phyloP scores from a whole-genome alignment of 2,329 filamentous ascomycete species.

The Coniochaeta hoffmannii region DNA sequence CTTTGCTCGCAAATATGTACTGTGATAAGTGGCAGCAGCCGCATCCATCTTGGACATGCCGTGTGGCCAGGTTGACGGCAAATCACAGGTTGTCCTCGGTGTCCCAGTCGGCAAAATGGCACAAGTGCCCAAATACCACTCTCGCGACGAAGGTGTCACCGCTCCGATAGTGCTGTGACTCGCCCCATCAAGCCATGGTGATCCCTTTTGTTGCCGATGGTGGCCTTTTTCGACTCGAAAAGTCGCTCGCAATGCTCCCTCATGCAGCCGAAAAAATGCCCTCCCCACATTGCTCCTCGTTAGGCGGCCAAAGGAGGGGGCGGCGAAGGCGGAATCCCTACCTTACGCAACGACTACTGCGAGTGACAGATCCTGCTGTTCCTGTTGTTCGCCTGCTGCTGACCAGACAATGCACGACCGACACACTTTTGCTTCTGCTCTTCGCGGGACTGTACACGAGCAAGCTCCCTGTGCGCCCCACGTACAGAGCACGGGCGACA shows the following conservation, averaged over 20 bases:
- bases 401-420: slow-evolving; percentile 37
- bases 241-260: background rate
- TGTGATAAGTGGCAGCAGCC: too few relatives aligned
- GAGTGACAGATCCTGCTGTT: slow-evolving; percentile 22
- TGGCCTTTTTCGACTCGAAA: background rate
- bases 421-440: too few relatives aligned
- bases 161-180: slow-evolving; percentile 59
- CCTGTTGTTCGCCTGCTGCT: slow-evolving; percentile 23
- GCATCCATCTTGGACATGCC: slow-evolving; percentile 62
- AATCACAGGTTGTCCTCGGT: slow-evolving; percentile 40
- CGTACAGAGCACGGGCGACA: slow-evolving; percentile 32
- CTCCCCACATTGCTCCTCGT: background rate
- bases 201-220: background rate
- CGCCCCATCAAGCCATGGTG: background rate
- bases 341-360: slow-evolving; percentile 55
- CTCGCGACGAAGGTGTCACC: slow-evolving; percentile 69
- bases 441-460: slow-evolving; percentile 33
- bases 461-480: slow-evolving; percentile 40
- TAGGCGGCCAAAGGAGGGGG: background rate
- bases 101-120: slow-evolving; percentile 40
- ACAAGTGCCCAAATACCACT: slow-evolving; percentile 55
- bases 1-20: background rate
- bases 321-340: slow-evolving; percentile 17
- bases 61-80: slow-evolving; percentile 58
- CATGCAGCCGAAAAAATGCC: background rate